Percentiles rank a stretch among this genome's conserved stretches.
Conservation (phyloP, 352 stramenopile genomes). For the Phytophthora meadii region DNA sequence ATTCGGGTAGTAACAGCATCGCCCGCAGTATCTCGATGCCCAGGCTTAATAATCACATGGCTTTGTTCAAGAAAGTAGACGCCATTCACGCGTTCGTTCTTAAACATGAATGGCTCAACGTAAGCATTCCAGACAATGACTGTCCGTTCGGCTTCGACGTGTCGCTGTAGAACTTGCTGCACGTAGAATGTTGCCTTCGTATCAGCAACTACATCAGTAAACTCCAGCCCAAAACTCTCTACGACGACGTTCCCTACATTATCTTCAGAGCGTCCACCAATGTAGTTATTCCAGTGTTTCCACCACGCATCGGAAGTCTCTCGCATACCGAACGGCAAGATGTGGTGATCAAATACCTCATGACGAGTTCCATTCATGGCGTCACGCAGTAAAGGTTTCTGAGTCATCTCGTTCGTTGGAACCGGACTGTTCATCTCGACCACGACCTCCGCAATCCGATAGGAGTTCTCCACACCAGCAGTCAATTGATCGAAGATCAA, state of each 20-base stretch:
- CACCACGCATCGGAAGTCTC: constrained; percentile 40
- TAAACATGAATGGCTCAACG: constrained; percentile 57
- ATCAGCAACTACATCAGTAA: constrained; percentile 43
- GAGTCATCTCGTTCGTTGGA: neutral
- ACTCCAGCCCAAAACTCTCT: constrained; percentile 59
- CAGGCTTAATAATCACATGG: constrained; percentile 59
- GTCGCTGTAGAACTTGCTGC: constrained; percentile 55
- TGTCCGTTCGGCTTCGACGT: constrained; percentile 54
- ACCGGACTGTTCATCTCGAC: constrained; percentile 33
- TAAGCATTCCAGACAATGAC: constrained; percentile 64
- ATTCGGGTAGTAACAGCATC: constrained; percentile 23
- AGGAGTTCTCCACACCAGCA: constrained; percentile 36
- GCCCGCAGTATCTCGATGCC: neutral
- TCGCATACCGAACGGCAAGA: constrained; percentile 44
- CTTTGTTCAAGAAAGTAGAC: constrained; percentile 53
- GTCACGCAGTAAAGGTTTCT: constrained; percentile 28
- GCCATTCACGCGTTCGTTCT: constrained; percentile 41
- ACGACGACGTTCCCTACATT: constrained; percentile 46
- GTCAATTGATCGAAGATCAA: constrained; percentile 41
- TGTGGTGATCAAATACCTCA: constrained; percentile 38
- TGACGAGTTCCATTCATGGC: constrained; percentile 38
- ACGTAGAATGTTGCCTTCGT: constrained; percentile 53
- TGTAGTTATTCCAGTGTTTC: constrained; percentile 33
- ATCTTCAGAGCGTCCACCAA: constrained; percentile 4
- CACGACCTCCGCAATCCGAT: constrained; percentile 31